These are phyloP conservation scores for Balamuthia mandrillaris DNA, from an alignment of 208 protist genomes.

Conservation along the genomic window DNA sequence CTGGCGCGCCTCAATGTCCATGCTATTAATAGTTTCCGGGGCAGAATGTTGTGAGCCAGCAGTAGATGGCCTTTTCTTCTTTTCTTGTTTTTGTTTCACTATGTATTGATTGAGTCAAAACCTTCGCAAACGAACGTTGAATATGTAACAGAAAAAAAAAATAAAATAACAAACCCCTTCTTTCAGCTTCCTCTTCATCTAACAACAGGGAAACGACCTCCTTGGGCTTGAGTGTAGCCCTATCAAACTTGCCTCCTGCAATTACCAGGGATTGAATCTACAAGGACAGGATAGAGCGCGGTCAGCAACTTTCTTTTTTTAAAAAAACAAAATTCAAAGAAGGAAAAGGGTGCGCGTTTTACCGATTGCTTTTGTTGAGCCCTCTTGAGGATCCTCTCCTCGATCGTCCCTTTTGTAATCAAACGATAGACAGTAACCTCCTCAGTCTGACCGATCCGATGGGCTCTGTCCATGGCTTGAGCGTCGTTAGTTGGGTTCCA, in stretches of 20 bases:
- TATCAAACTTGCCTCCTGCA: conserved; percentile 49
- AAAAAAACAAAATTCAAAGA: not conserved
- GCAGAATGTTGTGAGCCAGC: no score
- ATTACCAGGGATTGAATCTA: conserved; percentile 57
- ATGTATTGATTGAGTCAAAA: no score
- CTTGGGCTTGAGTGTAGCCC: not conserved
- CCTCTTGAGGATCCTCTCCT: conserved; percentile 33
- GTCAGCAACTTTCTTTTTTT: not conserved
- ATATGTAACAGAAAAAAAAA: no score
- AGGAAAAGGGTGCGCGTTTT: not conserved
- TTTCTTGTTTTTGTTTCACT: no score
- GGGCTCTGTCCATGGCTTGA: conserved; percentile 55
- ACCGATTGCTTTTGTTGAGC: conserved; percentile 38
- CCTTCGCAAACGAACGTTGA: no score
- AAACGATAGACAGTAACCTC: not conserved
- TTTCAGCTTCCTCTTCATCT: conserved; percentile 53
- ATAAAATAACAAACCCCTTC: no score
- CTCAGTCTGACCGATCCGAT: not conserved
- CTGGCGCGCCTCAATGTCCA: no score
- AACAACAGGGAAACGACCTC: conserved; percentile 45
- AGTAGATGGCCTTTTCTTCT: no score
- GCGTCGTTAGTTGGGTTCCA: conserved; percentile 76
- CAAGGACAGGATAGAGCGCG: not conserved
- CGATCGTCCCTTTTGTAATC: not conserved
- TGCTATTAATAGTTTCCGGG: no score